Base-by-base conservation (phyloP, 768 basidiomycete species). In the Podaxis sp. region DNA sequence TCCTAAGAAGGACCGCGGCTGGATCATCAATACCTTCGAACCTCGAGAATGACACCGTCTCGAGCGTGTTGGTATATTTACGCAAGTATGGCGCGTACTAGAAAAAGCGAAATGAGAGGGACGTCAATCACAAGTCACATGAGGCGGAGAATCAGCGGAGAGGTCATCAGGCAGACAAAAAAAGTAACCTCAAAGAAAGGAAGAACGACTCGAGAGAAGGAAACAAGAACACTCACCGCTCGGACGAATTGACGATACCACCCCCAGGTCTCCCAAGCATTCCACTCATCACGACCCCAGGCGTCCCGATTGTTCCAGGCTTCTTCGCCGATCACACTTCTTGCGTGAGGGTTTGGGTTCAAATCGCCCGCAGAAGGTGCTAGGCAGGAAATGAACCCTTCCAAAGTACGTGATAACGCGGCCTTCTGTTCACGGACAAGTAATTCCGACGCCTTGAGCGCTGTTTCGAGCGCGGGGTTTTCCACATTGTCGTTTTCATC, bases 211-310 rank as follows among this genome's bases (percentile, higher is more conserved):
- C 40, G 40, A 41, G 40, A 17, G 12, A 13, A 13, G 17, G 61
- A 56, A 64, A 36, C 20, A 2, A 30, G 22, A 48, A 41, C 51
- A 77, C 91, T 66, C 58, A 95, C 94, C 73, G 77, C 81, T 69
- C 93, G 81, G 73, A 90, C 91, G 77, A 94, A 95, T 68, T 96
- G 92, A 64, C 90, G 80, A 67, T 91, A 95, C 94, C 94, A 96
- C 2, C 90, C 88, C 89, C 91, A 94, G 0, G 88, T 91, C 76
- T 91, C 88, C 93, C 92, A 95, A 1, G 84, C 80, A 69, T 84
- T 83, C 94, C 94, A 96, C 59, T 90, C 88, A 28, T 86, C 84
- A 40, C 84, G 81, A 22, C 79, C 80, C 92, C 92, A 94, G 33
- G 77, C 82, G 1, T 78, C 79, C 24, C 91, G 87, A 48, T 84